phyloP scores from a whole-genome alignment of 352 stramenopile genomes.

The Phytophthora macrochlamydospora region DNA sequence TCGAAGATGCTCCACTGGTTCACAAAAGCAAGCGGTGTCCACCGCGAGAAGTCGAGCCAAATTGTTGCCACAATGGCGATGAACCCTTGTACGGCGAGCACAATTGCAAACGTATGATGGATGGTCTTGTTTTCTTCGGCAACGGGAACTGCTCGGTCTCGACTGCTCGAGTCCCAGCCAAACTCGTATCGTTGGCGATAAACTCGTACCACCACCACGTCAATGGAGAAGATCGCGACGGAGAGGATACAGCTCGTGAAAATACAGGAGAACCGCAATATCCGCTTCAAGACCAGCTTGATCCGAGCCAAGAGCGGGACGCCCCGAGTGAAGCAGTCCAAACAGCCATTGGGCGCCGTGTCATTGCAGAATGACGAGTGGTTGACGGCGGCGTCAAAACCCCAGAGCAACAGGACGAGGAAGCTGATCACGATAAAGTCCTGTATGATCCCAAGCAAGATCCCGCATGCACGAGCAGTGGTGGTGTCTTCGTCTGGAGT shows the following conservation, averaged over 20 bases:
- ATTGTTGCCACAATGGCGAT: slow-evolving; percentile 19
- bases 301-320: slow-evolving; percentile 20
- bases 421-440: slow-evolving; percentile 35
- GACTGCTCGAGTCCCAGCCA: slow-evolving; percentile 1
- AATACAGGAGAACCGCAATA: slow-evolving; percentile 13
- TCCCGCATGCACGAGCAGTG: slow-evolving; percentile 6
- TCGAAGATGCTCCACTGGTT: slow-evolving; percentile 2
- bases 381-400: slow-evolving; percentile 34
- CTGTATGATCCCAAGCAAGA: slow-evolving; percentile 27
- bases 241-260: slow-evolving; percentile 23
- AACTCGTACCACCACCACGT: slow-evolving; percentile 25
- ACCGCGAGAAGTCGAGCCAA: slow-evolving; percentile 36
- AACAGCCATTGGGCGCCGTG: slow-evolving; percentile 32
- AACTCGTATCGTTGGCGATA: slow-evolving; percentile 24
- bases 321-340: slow-evolving; percentile 33
- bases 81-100: slow-evolving; percentile 11
- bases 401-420: slow-evolving; percentile 15
- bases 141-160: slow-evolving; percentile 2
- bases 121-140: slow-evolving; percentile 9
- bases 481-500: slow-evolving; percentile 15
- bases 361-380: slow-evolving; percentile 28
- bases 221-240: slow-evolving; percentile 20
- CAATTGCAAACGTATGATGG: slow-evolving; percentile 1
- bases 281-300: slow-evolving; percentile 33
- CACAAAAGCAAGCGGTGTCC: slow-evolving; percentile 20